Evolutionary conservation across 1,284 basidiomycete genomes (phyloP).

Genomic region (Phellopilus nigrolimitatus): DNA sequence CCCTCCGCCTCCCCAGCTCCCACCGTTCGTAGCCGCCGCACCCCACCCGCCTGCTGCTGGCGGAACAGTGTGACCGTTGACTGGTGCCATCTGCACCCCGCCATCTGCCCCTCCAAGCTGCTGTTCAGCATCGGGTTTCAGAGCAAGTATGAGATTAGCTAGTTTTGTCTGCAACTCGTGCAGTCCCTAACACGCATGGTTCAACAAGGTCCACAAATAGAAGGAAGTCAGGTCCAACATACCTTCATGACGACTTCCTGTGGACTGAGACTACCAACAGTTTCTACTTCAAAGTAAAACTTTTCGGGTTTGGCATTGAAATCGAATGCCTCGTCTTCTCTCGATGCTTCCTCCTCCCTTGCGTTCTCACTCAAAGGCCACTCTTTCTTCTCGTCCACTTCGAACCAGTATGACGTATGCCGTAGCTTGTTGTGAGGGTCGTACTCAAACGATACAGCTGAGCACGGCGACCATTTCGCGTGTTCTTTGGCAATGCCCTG

Average conservation of each 20-base stretch:
- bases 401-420: slow-evolving; percentile 96
- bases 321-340: slow-evolving; percentile 81
- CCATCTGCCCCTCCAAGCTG: slow-evolving; percentile 1
- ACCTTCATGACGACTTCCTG: slow-evolving; percentile 88
- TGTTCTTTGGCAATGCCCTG: slow-evolving; percentile 98
- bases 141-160: slow-evolving; percentile 71
- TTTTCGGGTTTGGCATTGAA: slow-evolving; percentile 81
- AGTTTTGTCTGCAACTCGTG: slow-evolving; percentile 79
- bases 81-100: background rate
- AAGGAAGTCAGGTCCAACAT: slow-evolving; percentile 19
- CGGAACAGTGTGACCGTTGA: slow-evolving; percentile 27
- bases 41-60: slow-evolving; percentile 36
- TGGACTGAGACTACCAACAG: slow-evolving; percentile 83
- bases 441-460: slow-evolving; percentile 95
- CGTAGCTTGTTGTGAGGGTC: slow-evolving; percentile 97
- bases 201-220: background rate
- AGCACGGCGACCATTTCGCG: slow-evolving; percentile 98
- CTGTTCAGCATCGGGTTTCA: slow-evolving; percentile 58
- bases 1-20: slow-evolving; percentile 30
- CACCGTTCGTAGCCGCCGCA: slow-evolving; percentile 25
- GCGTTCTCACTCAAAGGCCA: slow-evolving; percentile 84
- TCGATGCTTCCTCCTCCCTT: slow-evolving; percentile 74
- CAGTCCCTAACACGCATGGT: slow-evolving; percentile 52
- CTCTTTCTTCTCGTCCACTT: slow-evolving; percentile 71
- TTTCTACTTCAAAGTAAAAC: slow-evolving; percentile 91